Evolutionary conservation across 176 grass and related monocot genomes (phyloP).

Genomic region (Cenchrus fungigraminus): DNA sequence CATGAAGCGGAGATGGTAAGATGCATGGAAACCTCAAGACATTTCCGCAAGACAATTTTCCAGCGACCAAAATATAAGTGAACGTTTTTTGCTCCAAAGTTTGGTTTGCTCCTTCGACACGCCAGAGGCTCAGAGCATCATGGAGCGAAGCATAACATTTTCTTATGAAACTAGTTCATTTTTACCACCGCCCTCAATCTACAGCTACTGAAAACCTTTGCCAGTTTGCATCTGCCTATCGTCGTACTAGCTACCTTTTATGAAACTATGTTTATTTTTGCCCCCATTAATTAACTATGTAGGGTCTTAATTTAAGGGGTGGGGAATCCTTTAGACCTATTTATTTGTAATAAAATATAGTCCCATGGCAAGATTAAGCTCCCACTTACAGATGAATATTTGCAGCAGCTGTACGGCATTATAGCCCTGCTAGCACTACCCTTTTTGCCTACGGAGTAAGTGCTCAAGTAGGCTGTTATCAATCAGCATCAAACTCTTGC

Average conservation of each 20-base stretch:
- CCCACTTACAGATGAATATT: constrained; percentile 3
- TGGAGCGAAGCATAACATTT: too few relatives aligned
- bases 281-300: not conserved
- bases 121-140: too few relatives aligned
- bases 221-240: not conserved
- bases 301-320: not conserved
- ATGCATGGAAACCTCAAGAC: too few relatives aligned
- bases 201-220: not conserved
- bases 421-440: not conserved
- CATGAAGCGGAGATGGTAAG: too few relatives aligned
- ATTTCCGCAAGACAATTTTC: too few relatives aligned
- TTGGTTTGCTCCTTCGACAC: too few relatives aligned
- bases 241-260: not conserved
- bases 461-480: not conserved
- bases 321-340: not conserved
- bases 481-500: not conserved
- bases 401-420: constrained; percentile 6
- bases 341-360: not conserved
- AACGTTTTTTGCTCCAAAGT: too few relatives aligned
- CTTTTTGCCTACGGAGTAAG: not conserved
- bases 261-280: not conserved
- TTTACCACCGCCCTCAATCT: not conserved
- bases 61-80: too few relatives aligned
- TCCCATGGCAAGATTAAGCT: not conserved
- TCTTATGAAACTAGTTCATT: too few relatives aligned